Conservation (phyloP, 2,329 filamentous ascomycete species). For the Monascus ruber region DNA sequence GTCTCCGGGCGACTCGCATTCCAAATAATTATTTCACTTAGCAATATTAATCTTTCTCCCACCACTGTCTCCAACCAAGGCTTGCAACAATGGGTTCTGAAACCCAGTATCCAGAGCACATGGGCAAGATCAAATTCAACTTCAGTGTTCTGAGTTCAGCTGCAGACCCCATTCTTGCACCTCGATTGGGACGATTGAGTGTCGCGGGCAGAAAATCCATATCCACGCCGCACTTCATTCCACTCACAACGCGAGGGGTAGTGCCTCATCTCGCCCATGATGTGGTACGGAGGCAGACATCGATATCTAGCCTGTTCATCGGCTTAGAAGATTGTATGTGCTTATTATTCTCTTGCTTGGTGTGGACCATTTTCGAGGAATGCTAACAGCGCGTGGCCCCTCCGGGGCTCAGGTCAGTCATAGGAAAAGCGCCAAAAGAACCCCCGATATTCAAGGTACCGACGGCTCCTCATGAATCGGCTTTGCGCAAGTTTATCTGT, state of each 20-base stretch:
- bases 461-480: slow-evolving; percentile 35
- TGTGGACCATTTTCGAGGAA: slow-evolving; percentile 1
- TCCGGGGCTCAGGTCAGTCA: slow-evolving; percentile 40
- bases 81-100: slow-evolving; percentile 18
- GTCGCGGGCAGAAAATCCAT: slow-evolving; percentile 54
- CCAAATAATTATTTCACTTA: no score
- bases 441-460: slow-evolving; percentile 42
- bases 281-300: slow-evolving; percentile 54
- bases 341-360: slow-evolving; percentile 60
- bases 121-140: slow-evolving; percentile 22
- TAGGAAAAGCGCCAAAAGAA: slow-evolving; percentile 44
- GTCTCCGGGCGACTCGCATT: no score
- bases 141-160: slow-evolving; percentile 26
- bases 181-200: slow-evolving; percentile 57
- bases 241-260: slow-evolving; percentile 67
- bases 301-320: slow-evolving; percentile 61
- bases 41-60: background rate
- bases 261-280: slow-evolving; percentile 87
- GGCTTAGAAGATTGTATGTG: slow-evolving; percentile 84
- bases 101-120: slow-evolving; percentile 5
- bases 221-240: slow-evolving; percentile 72
- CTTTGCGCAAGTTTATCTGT: slow-evolving; percentile 66
- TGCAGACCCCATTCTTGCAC: slow-evolving; percentile 26
- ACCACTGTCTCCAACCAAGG: background rate
- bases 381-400: slow-evolving; percentile 20